Evolutionary conservation across 164 flowering plant genomes (phyloP), one percentile per base, ranked within the genome.

Genomic region (Nymphaea colorata): DNA sequence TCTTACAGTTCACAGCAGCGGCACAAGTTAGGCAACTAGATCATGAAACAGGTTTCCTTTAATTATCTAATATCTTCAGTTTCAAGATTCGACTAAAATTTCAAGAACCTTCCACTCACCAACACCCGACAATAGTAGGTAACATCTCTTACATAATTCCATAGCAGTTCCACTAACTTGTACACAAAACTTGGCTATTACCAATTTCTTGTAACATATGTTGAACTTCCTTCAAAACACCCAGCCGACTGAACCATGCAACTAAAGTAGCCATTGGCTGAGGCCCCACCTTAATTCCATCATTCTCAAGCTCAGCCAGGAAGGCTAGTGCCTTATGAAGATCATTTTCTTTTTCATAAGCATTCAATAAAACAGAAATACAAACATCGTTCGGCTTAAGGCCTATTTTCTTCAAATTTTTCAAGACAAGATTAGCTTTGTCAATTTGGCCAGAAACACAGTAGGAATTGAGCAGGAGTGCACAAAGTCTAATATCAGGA

Each of bases 381-480:
- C 95, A 89, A 71, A 85, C 88, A 68, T 91, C 96, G 69, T 68
- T 89, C 15, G 96, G 95, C 68, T 76, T 76, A 60, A 94, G 69
- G 42, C 91, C 91, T 42, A 83, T 88, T 53, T 64, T 75, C 66
- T 82, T 82, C 83, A 89, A 76, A 71, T 88, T 94, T 51, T 89
- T 88, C 73, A 94, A 86, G 16, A 87, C 91, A 55, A 76, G 59
- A 2, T 72, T 78, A 7, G 87, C 98, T 59, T 82, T 77, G 55
- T 76, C 72, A 63, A 77, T 82, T 59, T 82, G 81, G 60, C 97
- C 92, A 0, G 86, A 82, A 61, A 71, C 76, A 42, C 62, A 70
- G 70, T 89, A 91, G 4, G 96, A 96, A 78, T 91, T 94, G 68
- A 94, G 85, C 53, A 94, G 86, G 45, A 94, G 95, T 6, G 81